Conservation (phyloP, 129 eudicot genomes). For the Escallonia rubra region DNA sequence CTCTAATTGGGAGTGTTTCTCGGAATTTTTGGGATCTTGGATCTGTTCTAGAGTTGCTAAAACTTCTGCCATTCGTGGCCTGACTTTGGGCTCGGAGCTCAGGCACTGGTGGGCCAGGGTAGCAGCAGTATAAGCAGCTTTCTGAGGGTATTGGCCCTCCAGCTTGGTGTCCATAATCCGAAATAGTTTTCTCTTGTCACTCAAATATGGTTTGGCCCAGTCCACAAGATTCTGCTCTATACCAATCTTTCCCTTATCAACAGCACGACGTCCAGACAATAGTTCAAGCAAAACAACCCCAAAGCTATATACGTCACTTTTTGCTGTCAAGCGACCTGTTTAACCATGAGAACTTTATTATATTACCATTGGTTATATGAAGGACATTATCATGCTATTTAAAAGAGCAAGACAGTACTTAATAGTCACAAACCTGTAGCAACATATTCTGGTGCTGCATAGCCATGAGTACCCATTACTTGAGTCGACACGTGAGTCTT, state of each 20-base stretch:
- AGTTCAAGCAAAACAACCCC: constrained; percentile 89
- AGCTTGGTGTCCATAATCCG: constrained; percentile 84
- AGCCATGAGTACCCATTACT: constrained; percentile 96
- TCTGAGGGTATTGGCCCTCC: constrained; percentile 92
- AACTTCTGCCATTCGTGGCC: constrained; percentile 81
- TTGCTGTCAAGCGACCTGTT: constrained; percentile 75
- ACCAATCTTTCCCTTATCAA: constrained; percentile 59
- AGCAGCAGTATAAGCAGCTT: constrained; percentile 61
- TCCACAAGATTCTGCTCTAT: constrained; percentile 82
- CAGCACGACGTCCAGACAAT: constrained; percentile 80
- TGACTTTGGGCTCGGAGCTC: constrained; percentile 45
- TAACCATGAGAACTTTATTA: neutral
- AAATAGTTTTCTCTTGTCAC: constrained; percentile 67
- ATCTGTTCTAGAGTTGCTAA: constrained; percentile 58
- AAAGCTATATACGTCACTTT: constrained; percentile 90
- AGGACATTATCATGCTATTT: neutral
- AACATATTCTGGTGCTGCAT: constrained; percentile 96
- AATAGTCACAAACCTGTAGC: constrained; percentile 63
- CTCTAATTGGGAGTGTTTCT: constrained; percentile 26
- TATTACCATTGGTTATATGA: neutral
- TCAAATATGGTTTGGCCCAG: constrained; percentile 89
- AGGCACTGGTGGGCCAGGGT: constrained; percentile 68
- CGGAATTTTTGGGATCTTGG: constrained; percentile 33
- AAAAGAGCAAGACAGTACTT: neutral
- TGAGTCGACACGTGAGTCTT: constrained; percentile 88